Evolutionary conservation across 2,329 filamentous ascomycete genomes (phyloP).

Genomic region (Colletotrichum endophyticum): DNA sequence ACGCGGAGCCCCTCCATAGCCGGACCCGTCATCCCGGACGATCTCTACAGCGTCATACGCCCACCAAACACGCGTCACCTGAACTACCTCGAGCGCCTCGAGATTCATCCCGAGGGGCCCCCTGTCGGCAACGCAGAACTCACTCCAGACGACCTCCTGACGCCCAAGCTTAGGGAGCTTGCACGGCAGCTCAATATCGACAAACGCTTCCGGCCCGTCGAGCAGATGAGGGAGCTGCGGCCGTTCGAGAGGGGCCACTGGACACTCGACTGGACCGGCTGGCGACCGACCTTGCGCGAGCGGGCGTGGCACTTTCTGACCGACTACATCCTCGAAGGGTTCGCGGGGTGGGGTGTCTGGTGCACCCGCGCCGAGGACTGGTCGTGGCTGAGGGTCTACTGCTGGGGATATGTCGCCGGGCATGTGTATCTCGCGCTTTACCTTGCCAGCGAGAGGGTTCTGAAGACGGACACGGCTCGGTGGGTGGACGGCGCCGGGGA

Average conservation of each 20-base stretch:
- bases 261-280: constrained; percentile 64
- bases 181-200: constrained; percentile 55
- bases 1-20: constrained; percentile 38
- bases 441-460: constrained; percentile 68
- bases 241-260: constrained; percentile 80
- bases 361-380: constrained; percentile 51
- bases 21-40: constrained; percentile 12
- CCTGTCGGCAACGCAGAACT: constrained; percentile 49
- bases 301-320: constrained; percentile 67
- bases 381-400: constrained; percentile 68
- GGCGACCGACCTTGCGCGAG: constrained; percentile 53
- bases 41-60: constrained; percentile 24
- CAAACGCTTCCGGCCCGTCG: constrained; percentile 56
- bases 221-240: constrained; percentile 46
- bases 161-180: constrained; percentile 58
- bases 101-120: constrained; percentile 62
- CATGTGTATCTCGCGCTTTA: constrained; percentile 80
- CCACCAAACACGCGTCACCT: constrained; percentile 21
- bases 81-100: constrained; percentile 35
- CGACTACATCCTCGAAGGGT: constrained; percentile 62
- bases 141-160: constrained; percentile 56
- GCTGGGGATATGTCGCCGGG: constrained; percentile 76
- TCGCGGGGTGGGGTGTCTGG: constrained; percentile 72
- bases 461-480: constrained; percentile 60
- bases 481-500: constrained; percentile 73